These are phyloP conservation scores for Periconia macrospinosa DNA, from an alignment of 2,329 filamentous ascomycete species.

Conservation along the genomic window DNA sequence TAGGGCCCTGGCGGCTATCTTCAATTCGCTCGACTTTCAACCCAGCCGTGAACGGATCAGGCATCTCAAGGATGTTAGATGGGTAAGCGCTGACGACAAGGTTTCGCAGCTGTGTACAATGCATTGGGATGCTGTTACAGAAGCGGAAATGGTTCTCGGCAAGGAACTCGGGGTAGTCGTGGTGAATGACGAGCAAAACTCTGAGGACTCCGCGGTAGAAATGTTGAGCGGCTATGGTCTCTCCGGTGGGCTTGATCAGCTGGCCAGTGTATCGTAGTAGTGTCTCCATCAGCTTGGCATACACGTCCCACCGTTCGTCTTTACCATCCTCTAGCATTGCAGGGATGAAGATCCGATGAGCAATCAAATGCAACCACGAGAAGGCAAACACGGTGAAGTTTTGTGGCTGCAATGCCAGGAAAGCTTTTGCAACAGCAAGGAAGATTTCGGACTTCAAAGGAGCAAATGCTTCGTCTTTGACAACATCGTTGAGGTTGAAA, in stretches of 20 bases:
- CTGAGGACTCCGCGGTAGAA: conserved; percentile 84
- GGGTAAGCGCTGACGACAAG: conserved; percentile 82
- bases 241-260: conserved; percentile 72
- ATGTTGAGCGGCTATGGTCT: conserved; percentile 72
- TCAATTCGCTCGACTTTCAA: conserved; percentile 77
- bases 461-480: conserved; percentile 44
- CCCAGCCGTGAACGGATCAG: conserved; percentile 71
- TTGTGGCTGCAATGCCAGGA: conserved; percentile 74
- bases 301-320: conserved; percentile 71
- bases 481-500: conserved; percentile 69
- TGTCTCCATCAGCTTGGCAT: conserved; percentile 72
- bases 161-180: conserved; percentile 93
- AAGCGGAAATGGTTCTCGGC: conserved; percentile 83
- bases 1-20: conserved; percentile 70
- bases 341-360: conserved; percentile 84
- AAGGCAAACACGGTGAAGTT: conserved; percentile 83
- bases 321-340: conserved; percentile 67
- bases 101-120: conserved; percentile 87
- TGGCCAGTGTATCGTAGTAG: conserved; percentile 76
- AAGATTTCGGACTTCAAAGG: conserved; percentile 70
- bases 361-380: conserved; percentile 79
- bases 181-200: conserved; percentile 81
- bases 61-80: conserved; percentile 68
- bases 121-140: conserved; percentile 76
- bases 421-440: conserved; percentile 69